Evolutionary conservation across 1,284 basidiomycete genomes (phyloP), one percentile per base, ranked within the genome.

Genomic region (Hypsizygus ulmarius): DNA sequence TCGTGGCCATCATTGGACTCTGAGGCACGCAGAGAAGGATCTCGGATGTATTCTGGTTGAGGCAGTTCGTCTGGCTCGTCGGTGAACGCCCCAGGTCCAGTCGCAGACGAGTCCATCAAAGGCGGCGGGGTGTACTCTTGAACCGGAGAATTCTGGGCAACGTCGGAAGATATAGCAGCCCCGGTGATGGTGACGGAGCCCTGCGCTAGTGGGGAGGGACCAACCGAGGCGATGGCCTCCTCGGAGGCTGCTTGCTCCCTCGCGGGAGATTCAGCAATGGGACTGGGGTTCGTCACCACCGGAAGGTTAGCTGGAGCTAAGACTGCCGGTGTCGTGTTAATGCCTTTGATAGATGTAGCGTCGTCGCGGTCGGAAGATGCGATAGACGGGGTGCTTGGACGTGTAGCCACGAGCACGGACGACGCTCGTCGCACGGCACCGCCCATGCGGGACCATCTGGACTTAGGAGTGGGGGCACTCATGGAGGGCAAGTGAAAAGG

Each of bases 261-360:
- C 8, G 67, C 69, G 21, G 81, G 80, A 0, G 78, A 81, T 55
- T 81, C 79, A 1, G 73, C 68, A 48, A 81, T 81, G 5, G 81
- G 79, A 47, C 74, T 79, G 12, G 66, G 65, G 1, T 37, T 14
- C 0, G 53, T 49, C 15, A 21, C 2, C 12, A 50, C 43, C 9
- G 62, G 62, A 47, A 53, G 48, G 25, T 55, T 52, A 53, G 59
- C 54, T 21, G 45, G 53, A 43, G 49, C 58, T 37, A 64, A 64
- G 43, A 45, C 54, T 38, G 57, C 59, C 33, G 49, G 30, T 9
- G 37, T 46, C 28, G 45, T 38, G 32, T 27, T 41, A 16, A 53
- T 57, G 16, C 19, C 42, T 36, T 55, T 60, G 44, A 64, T 50
- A 34, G 65, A 66, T 12, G 53, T 50, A 14, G 57, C 55, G 45